phyloP scores from a whole-genome alignment of 345 rosid species.

The Populus pruinosa region DNA sequence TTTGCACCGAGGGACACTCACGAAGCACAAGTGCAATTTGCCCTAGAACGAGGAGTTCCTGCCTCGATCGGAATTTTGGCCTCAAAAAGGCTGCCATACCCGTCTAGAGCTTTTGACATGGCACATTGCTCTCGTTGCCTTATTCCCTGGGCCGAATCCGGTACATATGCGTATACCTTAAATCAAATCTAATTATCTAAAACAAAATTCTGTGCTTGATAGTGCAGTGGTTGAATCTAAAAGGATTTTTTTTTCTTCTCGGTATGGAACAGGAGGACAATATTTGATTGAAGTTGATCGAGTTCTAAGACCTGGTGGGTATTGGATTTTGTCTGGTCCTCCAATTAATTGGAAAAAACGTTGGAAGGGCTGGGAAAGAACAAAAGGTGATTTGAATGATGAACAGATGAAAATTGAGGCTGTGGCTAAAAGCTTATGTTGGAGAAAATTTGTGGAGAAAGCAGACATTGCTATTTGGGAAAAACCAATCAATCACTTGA shows the following conservation, averaged over 20 bases:
- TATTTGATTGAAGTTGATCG: slow-evolving; percentile 48
- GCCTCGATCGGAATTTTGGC: slow-evolving; percentile 43
- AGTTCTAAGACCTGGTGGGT: slow-evolving; percentile 49
- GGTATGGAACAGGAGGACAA: slow-evolving; percentile 29
- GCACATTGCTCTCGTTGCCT: slow-evolving; percentile 53
- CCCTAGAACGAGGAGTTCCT: slow-evolving; percentile 47
- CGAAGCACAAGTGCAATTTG: slow-evolving; percentile 47
- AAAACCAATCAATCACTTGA: slow-evolving; percentile 37
- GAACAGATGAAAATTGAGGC: slow-evolving; percentile 46
- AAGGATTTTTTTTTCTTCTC: neutral
- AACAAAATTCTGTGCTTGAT: no score
- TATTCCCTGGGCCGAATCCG: slow-evolving; percentile 39
- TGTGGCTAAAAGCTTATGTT: slow-evolving; percentile 43
- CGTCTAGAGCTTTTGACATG: slow-evolving; percentile 48
- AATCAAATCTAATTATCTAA: neutral
- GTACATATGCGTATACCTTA: neutral
- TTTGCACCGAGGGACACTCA: slow-evolving; percentile 51
- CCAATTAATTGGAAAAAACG: slow-evolving; percentile 48
- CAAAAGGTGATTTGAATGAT: slow-evolving; percentile 29
- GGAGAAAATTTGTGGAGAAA: slow-evolving; percentile 45
- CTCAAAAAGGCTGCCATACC: slow-evolving; percentile 43
- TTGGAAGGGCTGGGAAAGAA: slow-evolving; percentile 43
- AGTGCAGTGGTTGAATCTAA: neutral
- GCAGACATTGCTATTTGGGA: slow-evolving; percentile 53
- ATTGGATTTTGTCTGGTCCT: slow-evolving; percentile 62